Base-by-base conservation (phyloP, 495 filamentous ascomycete genomes). In the Neurospora discreta region DNA sequence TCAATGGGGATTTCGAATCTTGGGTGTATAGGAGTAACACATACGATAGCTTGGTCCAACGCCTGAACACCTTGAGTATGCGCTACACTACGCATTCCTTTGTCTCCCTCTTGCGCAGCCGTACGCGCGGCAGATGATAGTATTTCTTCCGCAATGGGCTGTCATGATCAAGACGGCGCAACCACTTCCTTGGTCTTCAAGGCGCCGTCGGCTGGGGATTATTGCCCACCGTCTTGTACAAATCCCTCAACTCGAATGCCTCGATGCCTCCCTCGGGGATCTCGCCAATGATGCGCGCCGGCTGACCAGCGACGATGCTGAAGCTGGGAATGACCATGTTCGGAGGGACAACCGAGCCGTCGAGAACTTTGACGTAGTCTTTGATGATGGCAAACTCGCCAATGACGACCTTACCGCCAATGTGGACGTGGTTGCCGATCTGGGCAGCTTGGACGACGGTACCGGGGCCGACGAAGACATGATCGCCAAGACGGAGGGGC, bases 301-400 rank as follows among this genome's bases (percentile, higher is more conserved):
- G 93, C 76, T 89, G 84, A 0, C 94, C 94, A 0, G 89, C 93
- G 20, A 99, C 94, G 58, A 98, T 87, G 76, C 87, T 91, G 81
- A 92, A 95, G 77, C 91, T 92, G 39, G 94, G 93, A 73, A 98
- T 92, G 15, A 98, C 93, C 90, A 96, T 97, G 71, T 92, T 91
- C 18, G 89, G 84, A 9, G 95, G 91, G 20, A 99, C 86, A 60
- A 97, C 90, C 6, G 90, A 88, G 13, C 90, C 91, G 73, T 96
- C 92, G 71, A 98, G 83, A 69, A 99, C 90, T 73, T 89, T 88
- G 41, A 93, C 91, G 79, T 90, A 93, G 78, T 98, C 95, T 81
- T 97, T 97, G 75, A 99, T 87, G 44, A 98, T 94, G 43, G 89
- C 89, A 79, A 97, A 92, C 76, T 92, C 90, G 71, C 93, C 92